Base-by-base conservation (phyloP, 345 rosid genomes). In the Hibiscus mutabilis region DNA sequence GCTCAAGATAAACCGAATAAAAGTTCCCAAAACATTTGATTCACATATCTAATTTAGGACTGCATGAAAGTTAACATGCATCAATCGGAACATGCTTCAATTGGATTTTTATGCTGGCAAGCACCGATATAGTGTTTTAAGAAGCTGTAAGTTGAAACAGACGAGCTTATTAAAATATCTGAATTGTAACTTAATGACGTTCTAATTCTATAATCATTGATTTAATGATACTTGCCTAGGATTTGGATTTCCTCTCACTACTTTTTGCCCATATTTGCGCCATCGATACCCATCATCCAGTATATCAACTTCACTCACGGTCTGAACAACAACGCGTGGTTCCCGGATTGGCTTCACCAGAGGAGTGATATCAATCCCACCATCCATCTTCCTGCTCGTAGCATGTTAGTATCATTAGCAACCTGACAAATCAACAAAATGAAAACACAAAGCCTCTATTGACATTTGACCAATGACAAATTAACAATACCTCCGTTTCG, bases 241-340 rank as follows among this genome's bases (percentile, higher is more conserved):
- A 53, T 88, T 88, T 35, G 92, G 90, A 74, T 88, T 87, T 71
- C 92, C 92, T 78, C 83, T 88, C 60, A 88, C 92, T 51, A 86
- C 88, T 70, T 88, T 88, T 77, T 88, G 92, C 2, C 92, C 92
- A 37, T 88, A 88, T 69, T 88, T 88, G 76, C 90, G 76, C 92
- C 93, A 86, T 49, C 90, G 90, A 62, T 86, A 88, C 25, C 93
- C 93, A 56, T 88, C 91, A 56, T 88, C 91, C 11, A 88, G 89
- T 59, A 88, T 83, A 78, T 88, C 91, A 10, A 82, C 74, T 44
- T 88, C 93, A 52, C 87, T 88, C 82, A 86, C 86, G 33, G 83
- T 85, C 67, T 86, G 90, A 27, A 88, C 88, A 13, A 86, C 84
- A 2, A 88, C 90, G 77, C 87, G 74, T 22, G 90, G 90, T 60